A percentile compares a stretch with the other conserved stretches of the same genome.
Evolutionary conservation across 2,329 filamentous ascomycete species (phyloP).

Genomic region (Teratosphaeria pseudoeucalypti): DNA sequence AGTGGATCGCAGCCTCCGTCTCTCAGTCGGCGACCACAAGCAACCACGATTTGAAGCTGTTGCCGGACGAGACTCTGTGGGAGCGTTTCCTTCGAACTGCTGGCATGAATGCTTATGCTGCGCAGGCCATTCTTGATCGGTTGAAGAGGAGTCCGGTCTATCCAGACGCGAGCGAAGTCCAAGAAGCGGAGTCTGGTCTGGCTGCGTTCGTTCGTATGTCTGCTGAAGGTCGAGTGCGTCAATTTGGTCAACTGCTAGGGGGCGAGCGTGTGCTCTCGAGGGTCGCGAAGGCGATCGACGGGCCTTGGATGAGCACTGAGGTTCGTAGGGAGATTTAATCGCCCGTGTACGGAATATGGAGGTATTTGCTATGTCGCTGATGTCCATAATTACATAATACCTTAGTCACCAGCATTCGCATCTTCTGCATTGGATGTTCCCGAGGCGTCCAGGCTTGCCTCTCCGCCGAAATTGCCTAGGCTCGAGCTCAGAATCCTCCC

Average conservation of each 20-base stretch:
- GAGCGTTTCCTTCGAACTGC: constrained; percentile 55
- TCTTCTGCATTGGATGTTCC: no score
- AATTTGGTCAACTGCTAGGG: constrained; percentile 45
- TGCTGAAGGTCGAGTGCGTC: constrained; percentile 35
- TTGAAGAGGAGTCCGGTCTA: constrained; percentile 28
- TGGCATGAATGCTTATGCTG: constrained; percentile 62
- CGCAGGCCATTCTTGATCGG: constrained; percentile 50
- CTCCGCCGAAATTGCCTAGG: no score
- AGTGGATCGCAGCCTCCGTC: constrained; percentile 36
- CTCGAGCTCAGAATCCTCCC: no score
- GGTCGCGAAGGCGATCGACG: constrained; percentile 44
- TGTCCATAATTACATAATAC: not conserved
- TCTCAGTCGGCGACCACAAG: constrained; percentile 22
- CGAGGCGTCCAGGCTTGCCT: no score
- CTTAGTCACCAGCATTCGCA: no score
- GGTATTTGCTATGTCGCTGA: not conserved
- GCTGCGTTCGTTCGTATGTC: constrained; percentile 49
- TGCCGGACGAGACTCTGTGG: constrained; percentile 53
- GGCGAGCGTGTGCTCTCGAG: constrained; percentile 44
- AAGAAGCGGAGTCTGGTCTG: constrained; percentile 34
- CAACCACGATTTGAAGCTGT: constrained; percentile 8
- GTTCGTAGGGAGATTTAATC: not conserved
- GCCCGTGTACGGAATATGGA: not conserved
- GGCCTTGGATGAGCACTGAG: constrained; percentile 10
- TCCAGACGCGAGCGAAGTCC: not conserved